Percentiles rank a stretch among this genome's conserved stretches.
Evolutionary conservation across 2,329 filamentous ascomycete species (phyloP).

Genomic region (Elsinoe necatrix): DNA sequence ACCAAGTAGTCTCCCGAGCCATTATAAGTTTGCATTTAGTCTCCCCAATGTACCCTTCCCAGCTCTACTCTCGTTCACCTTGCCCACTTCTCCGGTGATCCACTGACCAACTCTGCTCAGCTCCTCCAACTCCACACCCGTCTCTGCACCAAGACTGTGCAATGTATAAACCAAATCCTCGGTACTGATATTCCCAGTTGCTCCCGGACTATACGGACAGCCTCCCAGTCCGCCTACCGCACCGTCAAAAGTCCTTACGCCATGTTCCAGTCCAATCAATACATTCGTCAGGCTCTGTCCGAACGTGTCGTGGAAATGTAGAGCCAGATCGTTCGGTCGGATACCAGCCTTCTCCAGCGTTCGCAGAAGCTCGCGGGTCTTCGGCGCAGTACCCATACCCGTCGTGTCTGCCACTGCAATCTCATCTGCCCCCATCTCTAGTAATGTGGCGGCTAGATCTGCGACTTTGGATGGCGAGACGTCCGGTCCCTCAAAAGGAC

Average conservation of each 20-base stretch:
- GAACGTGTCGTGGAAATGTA: slow-evolving; percentile 87
- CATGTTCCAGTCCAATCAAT: slow-evolving; percentile 66
- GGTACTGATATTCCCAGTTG: slow-evolving; percentile 77
- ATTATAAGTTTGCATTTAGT: slow-evolving; percentile 2
- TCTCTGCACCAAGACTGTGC: slow-evolving; percentile 64
- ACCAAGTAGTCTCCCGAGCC: background rate
- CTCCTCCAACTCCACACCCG: slow-evolving; percentile 61
- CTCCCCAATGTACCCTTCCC: slow-evolving; percentile 47
- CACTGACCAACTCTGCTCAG: slow-evolving; percentile 62
- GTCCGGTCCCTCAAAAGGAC: slow-evolving; percentile 62
- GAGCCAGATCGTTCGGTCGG: slow-evolving; percentile 60
- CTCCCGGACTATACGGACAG: slow-evolving; percentile 76
- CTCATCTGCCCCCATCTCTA: slow-evolving; percentile 85
- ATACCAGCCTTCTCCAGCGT: slow-evolving; percentile 60
- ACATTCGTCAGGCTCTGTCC: slow-evolving; percentile 79
- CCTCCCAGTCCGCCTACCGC: slow-evolving; percentile 75
- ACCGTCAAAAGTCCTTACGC: slow-evolving; percentile 69
- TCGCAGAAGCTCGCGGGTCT: slow-evolving; percentile 56
- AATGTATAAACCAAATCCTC: slow-evolving; percentile 74
- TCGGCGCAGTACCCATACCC: slow-evolving; percentile 75
- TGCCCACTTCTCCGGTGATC: slow-evolving; percentile 58
- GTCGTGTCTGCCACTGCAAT: slow-evolving; percentile 86
- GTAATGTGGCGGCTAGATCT: slow-evolving; percentile 53
- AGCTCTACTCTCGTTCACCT: slow-evolving; percentile 57
- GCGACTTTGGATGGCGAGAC: slow-evolving; percentile 53